Conservation (phyloP, 2,329 filamentous ascomycete species). For the Chaetothyriales sp. region DNA sequence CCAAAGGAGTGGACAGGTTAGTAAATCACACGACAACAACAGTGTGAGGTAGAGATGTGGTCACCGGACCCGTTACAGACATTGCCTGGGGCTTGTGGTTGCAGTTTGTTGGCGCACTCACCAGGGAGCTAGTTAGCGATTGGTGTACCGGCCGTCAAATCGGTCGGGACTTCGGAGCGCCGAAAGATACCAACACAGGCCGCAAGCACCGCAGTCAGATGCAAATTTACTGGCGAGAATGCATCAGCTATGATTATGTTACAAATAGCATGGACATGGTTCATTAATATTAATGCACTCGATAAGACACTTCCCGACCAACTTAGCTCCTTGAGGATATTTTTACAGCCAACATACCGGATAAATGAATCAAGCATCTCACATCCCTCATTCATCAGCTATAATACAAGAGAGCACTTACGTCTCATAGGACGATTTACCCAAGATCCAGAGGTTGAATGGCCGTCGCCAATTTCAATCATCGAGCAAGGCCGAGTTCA, state of each 20-base stretch:
- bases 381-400: neutral
- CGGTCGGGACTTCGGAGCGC: constrained; percentile 1
- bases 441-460: neutral
- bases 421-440: neutral
- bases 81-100: constrained; percentile 2
- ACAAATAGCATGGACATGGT: neutral
- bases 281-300: neutral
- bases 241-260: neutral
- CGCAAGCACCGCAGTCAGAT: too few species aligned
- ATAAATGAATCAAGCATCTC: neutral
- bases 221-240: too few species aligned
- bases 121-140: neutral
- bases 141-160: neutral
- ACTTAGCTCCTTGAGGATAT: neutral
- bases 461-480: neutral
- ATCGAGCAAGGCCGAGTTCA: constrained; percentile 1
- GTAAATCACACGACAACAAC: neutral
- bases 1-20: constrained; percentile 13
- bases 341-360: neutral
- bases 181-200: too few species aligned
- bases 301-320: neutral
- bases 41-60: neutral
- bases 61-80: neutral
- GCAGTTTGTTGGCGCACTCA: neutral
- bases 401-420: neutral